phyloP scores from a whole-genome alignment of 2,329 filamentous ascomycete species.

The Bipolaris zeicola region DNA sequence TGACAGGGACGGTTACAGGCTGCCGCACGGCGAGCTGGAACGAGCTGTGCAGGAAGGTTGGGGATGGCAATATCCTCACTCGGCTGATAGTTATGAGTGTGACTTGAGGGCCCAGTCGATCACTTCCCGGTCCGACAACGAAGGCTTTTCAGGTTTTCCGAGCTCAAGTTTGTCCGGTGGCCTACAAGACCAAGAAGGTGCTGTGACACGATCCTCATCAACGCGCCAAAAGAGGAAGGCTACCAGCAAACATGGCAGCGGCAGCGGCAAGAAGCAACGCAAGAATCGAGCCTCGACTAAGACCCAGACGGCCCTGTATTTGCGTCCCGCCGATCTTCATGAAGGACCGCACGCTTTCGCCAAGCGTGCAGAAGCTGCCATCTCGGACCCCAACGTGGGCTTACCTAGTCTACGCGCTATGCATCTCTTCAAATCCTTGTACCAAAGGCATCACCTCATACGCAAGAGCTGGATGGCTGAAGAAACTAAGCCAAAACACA shows the following conservation, averaged over 20 bases:
- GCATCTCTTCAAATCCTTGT: constrained; percentile 95
- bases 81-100: constrained; percentile 74
- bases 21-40: constrained; percentile 82
- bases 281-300: constrained; percentile 56
- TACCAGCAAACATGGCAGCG: constrained; percentile 43
- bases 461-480: constrained; percentile 87
- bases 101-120: constrained; percentile 69
- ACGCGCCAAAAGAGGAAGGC: constrained; percentile 50
- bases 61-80: constrained; percentile 93
- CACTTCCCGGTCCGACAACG: constrained; percentile 50
- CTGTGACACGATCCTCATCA: constrained; percentile 38
- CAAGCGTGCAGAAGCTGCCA: constrained; percentile 78
- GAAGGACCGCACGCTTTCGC: constrained; percentile 88
- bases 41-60: constrained; percentile 89
- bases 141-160: constrained; percentile 33
- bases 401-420: constrained; percentile 78
- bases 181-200: constrained; percentile 35
- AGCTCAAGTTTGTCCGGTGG: constrained; percentile 21
- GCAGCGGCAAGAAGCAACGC: constrained; percentile 60
- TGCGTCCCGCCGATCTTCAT: constrained; percentile 58
- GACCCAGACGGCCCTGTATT: constrained; percentile 52
- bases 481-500: constrained; percentile 82
- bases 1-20: constrained; percentile 77
- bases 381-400: constrained; percentile 81
- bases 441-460: constrained; percentile 90